These are phyloP conservation scores for Alternaria sp. DNA, from an alignment of 2,329 filamentous ascomycete genomes.

Conservation along the genomic window DNA sequence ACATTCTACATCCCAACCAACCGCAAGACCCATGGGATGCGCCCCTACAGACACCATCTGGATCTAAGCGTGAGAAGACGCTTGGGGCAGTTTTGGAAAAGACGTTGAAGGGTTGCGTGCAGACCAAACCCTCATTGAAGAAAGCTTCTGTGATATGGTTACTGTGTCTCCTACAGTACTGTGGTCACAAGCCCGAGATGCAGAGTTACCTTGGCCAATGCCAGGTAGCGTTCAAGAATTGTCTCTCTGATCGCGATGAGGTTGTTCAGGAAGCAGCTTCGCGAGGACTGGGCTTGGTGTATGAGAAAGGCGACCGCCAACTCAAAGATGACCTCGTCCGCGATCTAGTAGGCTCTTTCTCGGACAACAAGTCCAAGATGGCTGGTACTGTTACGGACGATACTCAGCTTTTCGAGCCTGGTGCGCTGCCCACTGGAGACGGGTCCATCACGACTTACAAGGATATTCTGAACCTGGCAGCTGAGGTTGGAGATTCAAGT, in stretches of 20 bases:
- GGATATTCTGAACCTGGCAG: constrained; percentile 93
- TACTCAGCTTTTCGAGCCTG: constrained; percentile 91
- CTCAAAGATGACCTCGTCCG: constrained; percentile 83
- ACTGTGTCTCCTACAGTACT: constrained; percentile 88
- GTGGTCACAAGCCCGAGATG: constrained; percentile 76
- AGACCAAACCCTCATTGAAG: constrained; percentile 84
- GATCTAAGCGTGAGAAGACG: constrained; percentile 52
- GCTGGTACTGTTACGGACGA: constrained; percentile 82
- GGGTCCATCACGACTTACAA: constrained; percentile 95
- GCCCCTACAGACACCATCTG: constrained; percentile 35
- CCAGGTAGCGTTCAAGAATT: constrained; percentile 85
- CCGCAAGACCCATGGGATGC: constrained; percentile 39
- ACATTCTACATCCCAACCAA: constrained; percentile 67
- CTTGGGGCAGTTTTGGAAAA: constrained; percentile 68
- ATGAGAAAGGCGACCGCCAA: constrained; percentile 84
- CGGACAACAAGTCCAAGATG: constrained; percentile 71
- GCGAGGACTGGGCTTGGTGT: constrained; percentile 87
- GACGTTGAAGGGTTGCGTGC: constrained; percentile 76
- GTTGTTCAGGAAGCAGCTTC: constrained; percentile 96
- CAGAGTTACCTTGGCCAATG: constrained; percentile 77
- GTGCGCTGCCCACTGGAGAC: constrained; percentile 86
- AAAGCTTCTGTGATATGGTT: constrained; percentile 97
- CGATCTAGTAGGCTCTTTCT: constrained; percentile 89
- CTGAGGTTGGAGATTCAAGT: constrained; percentile 93
- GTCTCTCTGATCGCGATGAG: constrained; percentile 87